These are phyloP conservation scores for Alternaria viburni DNA, from an alignment of 2,329 filamentous ascomycete species.

Conservation along the genomic window DNA sequence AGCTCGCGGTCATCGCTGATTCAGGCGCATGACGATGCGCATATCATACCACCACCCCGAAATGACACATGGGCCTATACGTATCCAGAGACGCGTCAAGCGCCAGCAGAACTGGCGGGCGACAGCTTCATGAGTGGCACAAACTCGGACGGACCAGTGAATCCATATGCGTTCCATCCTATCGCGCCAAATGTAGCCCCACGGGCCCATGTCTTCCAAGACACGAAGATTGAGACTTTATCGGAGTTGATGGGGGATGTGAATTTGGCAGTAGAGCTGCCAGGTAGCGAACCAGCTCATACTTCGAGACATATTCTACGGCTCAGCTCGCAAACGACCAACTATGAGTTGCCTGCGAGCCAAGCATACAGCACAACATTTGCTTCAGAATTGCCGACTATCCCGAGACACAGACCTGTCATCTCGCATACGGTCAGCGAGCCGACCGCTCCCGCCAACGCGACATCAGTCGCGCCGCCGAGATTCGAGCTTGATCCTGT, in stretches of 20 bases:
- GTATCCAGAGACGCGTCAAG: not conserved
- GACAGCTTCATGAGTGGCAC: slow-evolving; percentile 22
- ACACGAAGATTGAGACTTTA: not conserved
- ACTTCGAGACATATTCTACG: not conserved
- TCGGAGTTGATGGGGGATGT: slow-evolving; percentile 17
- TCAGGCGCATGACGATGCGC: not conserved
- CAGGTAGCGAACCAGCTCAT: slow-evolving; percentile 9
- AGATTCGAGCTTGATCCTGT: not conserved
- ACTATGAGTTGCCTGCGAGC: too few species aligned
- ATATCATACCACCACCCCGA: not conserved
- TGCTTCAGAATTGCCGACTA: slow-evolving; percentile 4
- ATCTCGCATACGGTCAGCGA: slow-evolving; percentile 10
- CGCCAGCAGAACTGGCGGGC: slow-evolving; percentile 16
- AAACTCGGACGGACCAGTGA: slow-evolving; percentile 26
- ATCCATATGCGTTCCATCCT: slow-evolving; percentile 20
- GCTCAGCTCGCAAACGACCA: not conserved
- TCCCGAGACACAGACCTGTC: slow-evolving; percentile 8
- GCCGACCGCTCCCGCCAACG: not conserved
- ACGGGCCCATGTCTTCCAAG: not conserved
- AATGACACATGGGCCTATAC: not conserved
- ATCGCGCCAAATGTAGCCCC: not conserved
- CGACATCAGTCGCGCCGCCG: not conserved
- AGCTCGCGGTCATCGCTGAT: not conserved
- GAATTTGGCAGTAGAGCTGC: slow-evolving; percentile 12
- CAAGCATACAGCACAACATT: not conserved